phyloP scores from a whole-genome alignment of 2,329 filamentous ascomycete species.

The Ophiostoma himal-ulmi region DNA sequence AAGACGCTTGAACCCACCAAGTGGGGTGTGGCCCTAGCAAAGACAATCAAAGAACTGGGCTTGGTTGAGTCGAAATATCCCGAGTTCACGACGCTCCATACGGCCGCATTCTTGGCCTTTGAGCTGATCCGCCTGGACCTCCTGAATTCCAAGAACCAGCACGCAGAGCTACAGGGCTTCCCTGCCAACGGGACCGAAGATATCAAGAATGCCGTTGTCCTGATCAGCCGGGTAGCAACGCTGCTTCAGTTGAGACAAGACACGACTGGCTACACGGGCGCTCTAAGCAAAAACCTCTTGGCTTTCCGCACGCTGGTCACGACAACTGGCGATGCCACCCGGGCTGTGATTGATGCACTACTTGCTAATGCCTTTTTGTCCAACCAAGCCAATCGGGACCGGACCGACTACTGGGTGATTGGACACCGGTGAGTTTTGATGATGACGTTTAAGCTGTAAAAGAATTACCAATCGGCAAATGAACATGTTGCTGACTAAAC shows the following conservation, averaged over 20 bases:
- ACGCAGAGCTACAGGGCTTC: slow-evolving; percentile 49
- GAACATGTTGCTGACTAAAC: background rate
- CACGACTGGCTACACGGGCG: slow-evolving; percentile 86
- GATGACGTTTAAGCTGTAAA: too few relatives aligned
- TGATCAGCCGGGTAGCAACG: slow-evolving; percentile 82
- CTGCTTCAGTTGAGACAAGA: slow-evolving; percentile 77
- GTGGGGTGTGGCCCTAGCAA: slow-evolving; percentile 76
- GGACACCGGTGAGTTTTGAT: slow-evolving; percentile 50
- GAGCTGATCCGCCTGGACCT: slow-evolving; percentile 77
- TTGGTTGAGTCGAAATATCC: slow-evolving; percentile 40
- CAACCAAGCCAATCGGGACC: slow-evolving; percentile 67
- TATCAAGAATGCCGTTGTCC: slow-evolving; percentile 69
- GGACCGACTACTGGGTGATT: slow-evolving; percentile 61
- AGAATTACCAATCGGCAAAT: too few relatives aligned
- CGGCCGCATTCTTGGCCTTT: slow-evolving; percentile 74
- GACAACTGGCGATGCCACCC: slow-evolving; percentile 69
- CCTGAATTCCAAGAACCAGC: slow-evolving; percentile 62
- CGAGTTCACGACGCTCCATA: slow-evolving; percentile 53
- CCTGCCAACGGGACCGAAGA: slow-evolving; percentile 57
- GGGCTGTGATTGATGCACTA: slow-evolving; percentile 79
- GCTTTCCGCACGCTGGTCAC: slow-evolving; percentile 79
- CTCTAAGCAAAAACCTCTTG: slow-evolving; percentile 82
- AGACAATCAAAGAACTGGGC: slow-evolving; percentile 58
- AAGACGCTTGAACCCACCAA: slow-evolving; percentile 66
- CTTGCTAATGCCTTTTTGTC: slow-evolving; percentile 74